A percentile compares a stretch with the other conserved stretches of the same genome.
Evolutionary conservation across 1,139 yeast species (phyloP).

Genomic region (Yarrowia galli): DNA sequence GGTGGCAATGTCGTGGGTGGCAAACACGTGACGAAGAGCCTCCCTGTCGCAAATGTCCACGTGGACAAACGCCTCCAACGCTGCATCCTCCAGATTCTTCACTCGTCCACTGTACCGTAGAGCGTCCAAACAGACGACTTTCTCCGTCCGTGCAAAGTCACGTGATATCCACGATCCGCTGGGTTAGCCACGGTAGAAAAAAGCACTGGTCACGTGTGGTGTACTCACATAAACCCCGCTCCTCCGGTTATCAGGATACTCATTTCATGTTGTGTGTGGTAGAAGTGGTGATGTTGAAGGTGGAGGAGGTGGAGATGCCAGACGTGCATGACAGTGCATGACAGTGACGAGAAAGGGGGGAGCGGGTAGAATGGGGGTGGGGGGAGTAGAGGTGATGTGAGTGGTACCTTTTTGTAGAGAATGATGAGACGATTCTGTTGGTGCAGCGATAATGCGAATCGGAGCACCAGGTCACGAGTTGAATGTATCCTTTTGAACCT

Average conservation of each 20-base stretch:
- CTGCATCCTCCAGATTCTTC: slow-evolving; percentile 43
- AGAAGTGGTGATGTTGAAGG: neutral
- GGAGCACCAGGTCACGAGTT: no score
- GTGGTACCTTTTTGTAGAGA: no score
- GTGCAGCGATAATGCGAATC: no score
- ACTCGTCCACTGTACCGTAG: slow-evolving; percentile 52
- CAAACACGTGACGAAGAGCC: slow-evolving; percentile 45
- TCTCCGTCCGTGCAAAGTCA: slow-evolving; percentile 52
- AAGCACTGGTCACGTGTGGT: neutral
- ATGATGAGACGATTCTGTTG: no score
- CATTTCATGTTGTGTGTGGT: slow-evolving; percentile 22
- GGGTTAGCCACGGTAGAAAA: slow-evolving; percentile 19
- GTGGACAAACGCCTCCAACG: slow-evolving; percentile 49
- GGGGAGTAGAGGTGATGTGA: neutral
- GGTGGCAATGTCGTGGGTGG: slow-evolving; percentile 49
- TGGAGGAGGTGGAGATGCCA: no score
- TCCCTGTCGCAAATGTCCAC: slow-evolving; percentile 54
- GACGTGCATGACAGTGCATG: neutral
- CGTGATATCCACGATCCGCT: slow-evolving; percentile 60
- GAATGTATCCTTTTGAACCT: no score
- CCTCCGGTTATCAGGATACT: slow-evolving; percentile 62
- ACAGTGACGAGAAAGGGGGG: no score
- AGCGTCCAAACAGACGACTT: slow-evolving; percentile 59
- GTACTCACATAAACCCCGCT: slow-evolving; percentile 60
- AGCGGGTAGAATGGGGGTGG: neutral